Base-by-base conservation (phyloP, 2,329 filamentous ascomycete genomes). In the Tolypocladium ovalisporum region DNA sequence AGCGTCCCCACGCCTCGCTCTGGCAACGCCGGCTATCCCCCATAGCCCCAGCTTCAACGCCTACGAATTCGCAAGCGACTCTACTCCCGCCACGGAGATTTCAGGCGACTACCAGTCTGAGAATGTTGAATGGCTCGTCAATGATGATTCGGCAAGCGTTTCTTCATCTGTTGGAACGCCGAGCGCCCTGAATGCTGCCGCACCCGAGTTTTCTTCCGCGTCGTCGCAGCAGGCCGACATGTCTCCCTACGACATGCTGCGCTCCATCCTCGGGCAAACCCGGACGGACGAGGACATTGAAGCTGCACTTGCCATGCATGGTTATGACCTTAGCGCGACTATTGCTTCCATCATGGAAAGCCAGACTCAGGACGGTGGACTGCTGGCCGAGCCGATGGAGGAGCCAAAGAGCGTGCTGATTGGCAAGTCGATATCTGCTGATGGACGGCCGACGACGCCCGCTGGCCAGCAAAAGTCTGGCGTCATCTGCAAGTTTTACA, bases 221-320 rank as follows among this genome's bases (percentile, higher is more conserved):
- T 77, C 80, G 36, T 75, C 80, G 54, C 83, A 87, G 68, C 88
- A 88, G 67, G 83, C 85, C 57, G 92, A 97, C 67, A 97, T 99
- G 93, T 95, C 90, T 58, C 93, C 94, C 0, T 96, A 97, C 73
- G 94, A 99, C 69, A 97, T 99, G 83, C 80, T 99, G 57, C 89
- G 94, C 60, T 97, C 93, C 7, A 95, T 99, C 44, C 79, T 99
- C 32, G 90, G 93, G 53, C 90, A 94, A 65, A 86, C 90, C 56
- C 87, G 89, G 67, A 88, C 90, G 2, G 93, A 97, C 66, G 92
- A 97, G 55, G 94, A 99, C 71, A 93, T 99, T 53, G 92, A 97
- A 69, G 81, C 85, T n/a, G 90, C 93, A 5, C 80, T 99, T 52
- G 90, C 93, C 63, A 80, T 85, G 58, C 93, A 97, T 69, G 88